Evolutionary conservation across 2,329 filamentous ascomycete species (phyloP).

Genomic region (Dactylonectria estremocensis): DNA sequence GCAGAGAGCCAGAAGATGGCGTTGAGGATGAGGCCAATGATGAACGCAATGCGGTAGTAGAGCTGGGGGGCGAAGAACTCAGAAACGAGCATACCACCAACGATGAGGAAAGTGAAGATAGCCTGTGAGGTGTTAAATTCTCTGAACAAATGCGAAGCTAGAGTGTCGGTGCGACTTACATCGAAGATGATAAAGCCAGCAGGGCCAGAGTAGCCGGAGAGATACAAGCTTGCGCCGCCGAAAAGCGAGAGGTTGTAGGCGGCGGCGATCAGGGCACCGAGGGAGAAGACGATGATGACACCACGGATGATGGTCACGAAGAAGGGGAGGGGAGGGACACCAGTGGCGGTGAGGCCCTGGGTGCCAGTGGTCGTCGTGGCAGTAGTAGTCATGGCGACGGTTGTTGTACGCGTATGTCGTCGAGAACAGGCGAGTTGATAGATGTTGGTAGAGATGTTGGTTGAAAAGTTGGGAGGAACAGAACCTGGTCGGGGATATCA

Average conservation of each 20-base stretch:
- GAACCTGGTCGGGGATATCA: background rate
- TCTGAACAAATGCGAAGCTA: slow-evolving; percentile 1
- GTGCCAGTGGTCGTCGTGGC: slow-evolving; percentile 29
- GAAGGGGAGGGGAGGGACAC: slow-evolving; percentile 55
- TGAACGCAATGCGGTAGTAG: slow-evolving; percentile 54
- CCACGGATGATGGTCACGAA: slow-evolving; percentile 57
- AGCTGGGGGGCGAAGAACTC: slow-evolving; percentile 55
- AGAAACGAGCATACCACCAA: slow-evolving; percentile 55
- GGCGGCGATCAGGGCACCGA: slow-evolving; percentile 57
- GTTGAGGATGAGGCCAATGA: slow-evolving; percentile 55
- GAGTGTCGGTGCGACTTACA: slow-evolving; percentile 52
- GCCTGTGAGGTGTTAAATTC: slow-evolving; percentile 49
- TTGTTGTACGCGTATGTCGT: slow-evolving; percentile 19
- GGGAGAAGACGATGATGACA: slow-evolving; percentile 57
- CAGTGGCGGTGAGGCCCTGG: slow-evolving; percentile 54
- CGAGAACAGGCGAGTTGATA: background rate
- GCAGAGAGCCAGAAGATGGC: slow-evolving; percentile 61
- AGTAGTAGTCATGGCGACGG: background rate
- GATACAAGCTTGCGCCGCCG: slow-evolving; percentile 38
- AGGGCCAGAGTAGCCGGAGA: slow-evolving; percentile 51
- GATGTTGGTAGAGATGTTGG: background rate
- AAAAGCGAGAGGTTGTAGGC: slow-evolving; percentile 59
- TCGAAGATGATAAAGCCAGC: slow-evolving; percentile 64
- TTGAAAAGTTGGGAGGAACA: background rate
- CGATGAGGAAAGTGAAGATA: slow-evolving; percentile 59